Evolutionary conservation across 164 flowering plant species (phyloP), one percentile per base, ranked within the genome.

Genomic region (Platanus orientalis): DNA sequence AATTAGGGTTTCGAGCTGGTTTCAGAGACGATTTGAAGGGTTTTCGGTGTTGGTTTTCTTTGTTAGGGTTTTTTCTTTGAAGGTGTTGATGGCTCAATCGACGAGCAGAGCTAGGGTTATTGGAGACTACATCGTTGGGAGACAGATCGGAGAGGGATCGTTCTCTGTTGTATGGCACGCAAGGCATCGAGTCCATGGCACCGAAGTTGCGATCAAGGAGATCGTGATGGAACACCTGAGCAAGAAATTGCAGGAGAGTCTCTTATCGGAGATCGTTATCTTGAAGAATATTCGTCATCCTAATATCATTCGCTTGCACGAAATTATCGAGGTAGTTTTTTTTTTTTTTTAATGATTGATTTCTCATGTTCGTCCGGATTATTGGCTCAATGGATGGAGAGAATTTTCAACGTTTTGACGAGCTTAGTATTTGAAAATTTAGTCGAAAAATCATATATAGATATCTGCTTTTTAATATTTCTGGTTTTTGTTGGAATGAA

Each of bases 181-280:
- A 25, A 77, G 90, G 78, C 99, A 94, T 68, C 73, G 86, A 25
- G 81, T 83, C 30, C 81, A 78, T 47, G 97, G 97, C 29, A 85
- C 91, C 23, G 97, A 89, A 73, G 91, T 89, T 27, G 99, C 99
- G 39, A 94, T 94, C 58, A 94, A 94, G 69, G 99, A 94, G 79
- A 94, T 94, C 61, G 81, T 58, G 36, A 83, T 76, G 67, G 78
- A 73, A 4, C 71, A 85, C 24, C 74, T 91, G 66, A 88, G 83
- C 71, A 73, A 75, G 77, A 91, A 91, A 78, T 72, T 94, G 61
- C 92, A 85, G 66, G 96, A 89, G 23, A 84, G 90, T 73, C 87
- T 94, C 21, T 75, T 83, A 76, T 88, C 93, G 0, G 99, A 94
- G 87, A 89, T 94, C 48, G 68, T 64, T 14, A 88, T 94, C 24